Conservation (phyloP, 208 protist genomes). For the Leishmania turanica region DNA sequence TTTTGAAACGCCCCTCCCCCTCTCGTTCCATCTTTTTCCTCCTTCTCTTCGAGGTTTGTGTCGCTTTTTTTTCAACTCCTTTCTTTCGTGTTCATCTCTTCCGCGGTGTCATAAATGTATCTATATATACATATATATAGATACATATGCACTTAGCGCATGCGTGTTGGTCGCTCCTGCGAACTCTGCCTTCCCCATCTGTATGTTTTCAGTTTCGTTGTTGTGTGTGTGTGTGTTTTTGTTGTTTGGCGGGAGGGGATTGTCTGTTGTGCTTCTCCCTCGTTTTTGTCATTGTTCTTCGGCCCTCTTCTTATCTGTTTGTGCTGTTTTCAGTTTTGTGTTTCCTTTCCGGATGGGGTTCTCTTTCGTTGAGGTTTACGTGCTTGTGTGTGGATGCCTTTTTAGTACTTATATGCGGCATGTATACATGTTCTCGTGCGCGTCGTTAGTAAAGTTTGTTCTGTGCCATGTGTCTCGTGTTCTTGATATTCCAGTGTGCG, state of each 20-base stretch:
- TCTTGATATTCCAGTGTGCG: background rate
- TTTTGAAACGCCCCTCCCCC: background rate
- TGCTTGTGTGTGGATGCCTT: too few species aligned
- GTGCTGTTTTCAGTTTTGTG: slow-evolving; percentile 2
- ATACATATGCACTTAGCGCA: background rate
- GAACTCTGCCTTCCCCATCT: background rate
- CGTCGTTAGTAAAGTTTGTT: too few species aligned
- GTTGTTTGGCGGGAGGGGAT: too few species aligned
- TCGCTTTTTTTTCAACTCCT: too few species aligned
- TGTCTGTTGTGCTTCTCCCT: too few species aligned
- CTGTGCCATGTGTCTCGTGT: too few species aligned
- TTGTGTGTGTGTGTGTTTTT: too few species aligned
- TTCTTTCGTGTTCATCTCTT: too few species aligned
- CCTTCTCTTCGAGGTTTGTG: too few species aligned
- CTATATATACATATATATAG: background rate
- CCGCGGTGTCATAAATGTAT: background rate
- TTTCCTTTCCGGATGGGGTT: background rate
- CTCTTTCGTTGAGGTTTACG: too few species aligned
- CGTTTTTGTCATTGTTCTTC: too few species aligned
- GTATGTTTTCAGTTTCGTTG: background rate
- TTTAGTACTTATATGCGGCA: background rate
- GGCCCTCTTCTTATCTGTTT: background rate
- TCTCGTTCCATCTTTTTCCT: too few species aligned
- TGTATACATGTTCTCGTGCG: background rate
- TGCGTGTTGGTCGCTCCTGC: background rate